Evolutionary conservation across 192 early-diverging fungal genomes (phyloP).

Genomic region (Mortierella antarctica): DNA sequence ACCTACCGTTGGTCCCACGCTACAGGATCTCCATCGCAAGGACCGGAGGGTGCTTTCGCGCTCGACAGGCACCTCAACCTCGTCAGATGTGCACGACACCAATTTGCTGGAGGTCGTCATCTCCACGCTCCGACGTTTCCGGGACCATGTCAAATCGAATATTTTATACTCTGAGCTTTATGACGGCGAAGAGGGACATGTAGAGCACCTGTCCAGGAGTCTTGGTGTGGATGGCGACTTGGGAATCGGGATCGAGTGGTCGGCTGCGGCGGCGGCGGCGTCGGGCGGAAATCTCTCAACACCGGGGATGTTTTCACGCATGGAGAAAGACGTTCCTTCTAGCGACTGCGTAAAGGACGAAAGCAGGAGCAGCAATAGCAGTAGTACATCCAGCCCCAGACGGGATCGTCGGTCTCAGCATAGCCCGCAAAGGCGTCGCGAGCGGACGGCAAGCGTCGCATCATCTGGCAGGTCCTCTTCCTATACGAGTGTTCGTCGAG

Average conservation of each 20-base stretch:
- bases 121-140: constrained; percentile 35
- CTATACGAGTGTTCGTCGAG: constrained; percentile 14
- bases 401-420: neutral
- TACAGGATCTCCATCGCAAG: neutral
- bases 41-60: constrained; percentile 14
- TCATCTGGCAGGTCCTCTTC: constrained; percentile 25
- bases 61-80: constrained; percentile 24
- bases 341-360: neutral
- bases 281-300: neutral
- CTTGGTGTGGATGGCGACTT: constrained; percentile 34
- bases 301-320: neutral
- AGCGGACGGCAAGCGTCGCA: constrained; percentile 11
- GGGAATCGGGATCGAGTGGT: constrained; percentile 39
- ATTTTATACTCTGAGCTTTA: constrained; percentile 23
- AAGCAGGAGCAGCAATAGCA: neutral
- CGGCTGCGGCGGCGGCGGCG: neutral
- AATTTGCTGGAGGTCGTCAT: constrained; percentile 30
- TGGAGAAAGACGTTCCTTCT: neutral
- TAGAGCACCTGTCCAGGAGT: constrained; percentile 10
- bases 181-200: constrained; percentile 20
- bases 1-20: constrained; percentile 17
- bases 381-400: neutral
- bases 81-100: constrained; percentile 6
- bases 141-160: constrained; percentile 37
- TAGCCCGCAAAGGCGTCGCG: neutral